Conservation (phyloP, 306 rosid genomes). For the Medicago arabica region DNA sequence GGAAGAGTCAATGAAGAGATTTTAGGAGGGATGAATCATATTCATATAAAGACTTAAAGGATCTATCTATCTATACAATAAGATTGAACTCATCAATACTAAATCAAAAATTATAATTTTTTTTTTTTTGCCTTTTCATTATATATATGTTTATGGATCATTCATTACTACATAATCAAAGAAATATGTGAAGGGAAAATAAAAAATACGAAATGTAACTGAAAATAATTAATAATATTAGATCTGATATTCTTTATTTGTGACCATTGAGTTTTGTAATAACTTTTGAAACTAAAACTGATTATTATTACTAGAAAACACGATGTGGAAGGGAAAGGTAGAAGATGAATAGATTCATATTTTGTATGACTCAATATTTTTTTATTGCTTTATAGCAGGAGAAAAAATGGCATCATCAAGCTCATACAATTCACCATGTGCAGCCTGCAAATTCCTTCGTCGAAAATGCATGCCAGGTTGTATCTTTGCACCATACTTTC, state of each 20-base stretch:
- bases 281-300: conserved; percentile 15
- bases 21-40: conserved; percentile 6
- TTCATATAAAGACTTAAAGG: conserved; percentile 11
- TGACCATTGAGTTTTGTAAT: conserved; percentile 16
- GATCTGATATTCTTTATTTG: neutral
- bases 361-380: neutral
- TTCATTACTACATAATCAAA: neutral
- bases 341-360: neutral
- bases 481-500: conserved; percentile 93
- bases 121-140: neutral
- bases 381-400: neutral
- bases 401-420: conserved; percentile 63
- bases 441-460: conserved; percentile 95
- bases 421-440: conserved; percentile 90
- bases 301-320: neutral
- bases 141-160: neutral
- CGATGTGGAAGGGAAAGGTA: conserved; percentile 26
- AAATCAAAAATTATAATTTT: neutral
- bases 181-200: conserved; percentile 5
- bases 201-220: conserved; percentile 16
- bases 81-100: neutral
- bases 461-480: conserved; percentile 93
- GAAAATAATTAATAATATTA: conserved; percentile 3
- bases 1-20: conserved; percentile 19
- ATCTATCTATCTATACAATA: conserved; percentile 23